Percentiles rank a stretch among this genome's conserved stretches.
phyloP scores from a whole-genome alignment of 2,329 filamentous ascomycete genomes.

The Verticillium alfalfae region DNA sequence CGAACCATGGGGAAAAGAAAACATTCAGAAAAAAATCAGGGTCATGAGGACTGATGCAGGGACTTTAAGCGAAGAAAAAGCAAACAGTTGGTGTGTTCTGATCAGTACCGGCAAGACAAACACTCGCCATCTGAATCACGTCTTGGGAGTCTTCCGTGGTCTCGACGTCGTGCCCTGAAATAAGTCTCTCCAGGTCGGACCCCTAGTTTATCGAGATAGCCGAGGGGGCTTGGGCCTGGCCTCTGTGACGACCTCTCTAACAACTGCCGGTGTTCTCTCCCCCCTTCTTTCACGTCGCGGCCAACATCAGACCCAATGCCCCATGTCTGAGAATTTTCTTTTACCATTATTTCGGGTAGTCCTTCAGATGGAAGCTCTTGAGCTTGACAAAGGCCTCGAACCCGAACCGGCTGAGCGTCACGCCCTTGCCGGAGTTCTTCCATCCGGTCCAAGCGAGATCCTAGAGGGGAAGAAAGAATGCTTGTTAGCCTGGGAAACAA shows the following conservation, averaged over 20 bases:
- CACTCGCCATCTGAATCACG: not conserved
- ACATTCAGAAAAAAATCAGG: not conserved
- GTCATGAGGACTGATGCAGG: not conserved
- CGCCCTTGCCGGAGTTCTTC: constrained; percentile 93
- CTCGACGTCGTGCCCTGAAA: not conserved
- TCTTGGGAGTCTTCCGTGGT: not conserved
- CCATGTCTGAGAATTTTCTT: not conserved
- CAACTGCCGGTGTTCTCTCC: not conserved
- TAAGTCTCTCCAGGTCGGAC: not conserved
- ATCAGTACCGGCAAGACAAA: not conserved
- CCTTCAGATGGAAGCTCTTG: constrained; percentile 93
- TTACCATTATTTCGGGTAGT: constrained; percentile 56
- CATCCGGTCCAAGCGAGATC: constrained; percentile 95
- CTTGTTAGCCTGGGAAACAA: not conserved
- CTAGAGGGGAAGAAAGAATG: constrained; percentile 33
- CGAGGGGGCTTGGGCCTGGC: not conserved
- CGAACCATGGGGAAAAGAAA: not conserved
- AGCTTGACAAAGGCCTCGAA: constrained; percentile 96
- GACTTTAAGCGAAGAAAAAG: not conserved
- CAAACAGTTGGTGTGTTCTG: not conserved
- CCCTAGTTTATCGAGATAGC: too few relatives aligned
- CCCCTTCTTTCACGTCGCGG: not conserved
- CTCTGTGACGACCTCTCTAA: not conserved
- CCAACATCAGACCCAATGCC: not conserved
- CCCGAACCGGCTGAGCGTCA: constrained; percentile 82